These are phyloP conservation scores for Pseudohyphozyma bogoriensis DNA, from an alignment of 768 basidiomycete species.

Conservation along the genomic window DNA sequence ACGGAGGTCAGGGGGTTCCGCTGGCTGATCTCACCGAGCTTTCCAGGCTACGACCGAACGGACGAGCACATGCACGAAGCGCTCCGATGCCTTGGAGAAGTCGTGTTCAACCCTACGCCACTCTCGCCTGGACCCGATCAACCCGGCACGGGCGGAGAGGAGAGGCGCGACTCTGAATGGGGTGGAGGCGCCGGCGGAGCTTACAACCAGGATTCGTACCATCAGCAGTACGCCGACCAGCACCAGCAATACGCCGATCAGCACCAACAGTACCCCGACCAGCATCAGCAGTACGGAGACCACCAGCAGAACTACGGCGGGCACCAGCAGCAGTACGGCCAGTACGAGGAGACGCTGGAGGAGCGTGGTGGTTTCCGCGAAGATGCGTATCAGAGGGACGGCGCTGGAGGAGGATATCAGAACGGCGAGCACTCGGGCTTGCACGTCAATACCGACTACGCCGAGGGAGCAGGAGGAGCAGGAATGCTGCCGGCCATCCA, in stretches of 20 bases:
- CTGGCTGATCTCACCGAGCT: not conserved
- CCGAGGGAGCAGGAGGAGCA: not conserved
- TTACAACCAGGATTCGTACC: not conserved
- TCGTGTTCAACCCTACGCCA: slow-evolving; percentile 27
- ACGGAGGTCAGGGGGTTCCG: not conserved
- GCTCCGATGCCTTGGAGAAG: slow-evolving; percentile 36
- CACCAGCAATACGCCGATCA: not conserved
- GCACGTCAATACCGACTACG: slow-evolving; percentile 1
- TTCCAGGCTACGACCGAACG: slow-evolving; percentile 35
- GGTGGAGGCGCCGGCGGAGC: not conserved
- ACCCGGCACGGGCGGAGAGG: no score
- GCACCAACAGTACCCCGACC: not conserved
- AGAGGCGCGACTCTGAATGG: not conserved
- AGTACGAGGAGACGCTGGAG: not conserved
- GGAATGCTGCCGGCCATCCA: not conserved
- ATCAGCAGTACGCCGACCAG: slow-evolving; percentile 25
- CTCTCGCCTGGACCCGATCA: slow-evolving; percentile 1
- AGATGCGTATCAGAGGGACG: no score
- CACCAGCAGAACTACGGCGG: slow-evolving; percentile 27
- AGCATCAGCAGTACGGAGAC: slow-evolving; percentile 11
- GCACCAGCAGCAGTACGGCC: not conserved
- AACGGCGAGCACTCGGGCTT: not conserved
- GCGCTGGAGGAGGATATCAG: not conserved
- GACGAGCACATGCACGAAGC: slow-evolving; percentile 38
- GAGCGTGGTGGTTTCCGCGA: not conserved